Evolutionary conservation across 768 basidiomycete species (phyloP), one percentile per base, ranked within the genome.

Genomic region (Lentinula sp.): DNA sequence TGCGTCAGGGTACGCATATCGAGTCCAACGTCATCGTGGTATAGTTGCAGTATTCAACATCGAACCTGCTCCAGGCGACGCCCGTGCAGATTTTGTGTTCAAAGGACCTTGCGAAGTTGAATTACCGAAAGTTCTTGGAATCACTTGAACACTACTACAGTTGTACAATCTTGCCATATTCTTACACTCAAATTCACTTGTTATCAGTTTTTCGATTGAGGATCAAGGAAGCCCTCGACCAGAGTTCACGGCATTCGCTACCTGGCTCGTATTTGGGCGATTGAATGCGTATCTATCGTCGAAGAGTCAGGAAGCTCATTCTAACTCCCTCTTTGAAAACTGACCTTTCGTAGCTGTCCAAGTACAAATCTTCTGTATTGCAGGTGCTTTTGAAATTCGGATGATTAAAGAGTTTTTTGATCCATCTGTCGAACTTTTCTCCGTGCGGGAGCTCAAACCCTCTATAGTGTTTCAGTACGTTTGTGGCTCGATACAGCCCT

Each of bases 231-330:
- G 71, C 0, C 75, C 79, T 55, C 75, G 78, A 21, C 88, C 88
- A 6, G 81, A 70, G 62, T 91, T 91, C 65, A 90, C 90, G 4
- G 89, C 89, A 64, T 83, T 84, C 5, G 88, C 88, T 10, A 89
- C 86, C 65, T 86, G 85, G 65, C 88, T 89, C 4, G 88, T 89
- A 67, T 89, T 87, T 3, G 89, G 87, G 34, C 88, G 77, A 66
- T 91, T 91, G 67, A 83, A 86, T 0, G 89, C 88, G 66, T 90
- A 91, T 67, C 89, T 91, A 62, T 31, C 48, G 28, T 31, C 18
- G 16, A 58, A 61, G 28, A 3, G 28, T 40, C 54, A 32, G 28
- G 46, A 48, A 61, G 4, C 49, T n/a, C 32, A 37, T 28, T 35
- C 45, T 15, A 43, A 31, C 54, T 23, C 9, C 42, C 37, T 18